Percentiles rank a stretch among this genome's conserved stretches.
Conservation (phyloP, 176 grass and related monocot genomes). For the Paspalum notatum region DNA sequence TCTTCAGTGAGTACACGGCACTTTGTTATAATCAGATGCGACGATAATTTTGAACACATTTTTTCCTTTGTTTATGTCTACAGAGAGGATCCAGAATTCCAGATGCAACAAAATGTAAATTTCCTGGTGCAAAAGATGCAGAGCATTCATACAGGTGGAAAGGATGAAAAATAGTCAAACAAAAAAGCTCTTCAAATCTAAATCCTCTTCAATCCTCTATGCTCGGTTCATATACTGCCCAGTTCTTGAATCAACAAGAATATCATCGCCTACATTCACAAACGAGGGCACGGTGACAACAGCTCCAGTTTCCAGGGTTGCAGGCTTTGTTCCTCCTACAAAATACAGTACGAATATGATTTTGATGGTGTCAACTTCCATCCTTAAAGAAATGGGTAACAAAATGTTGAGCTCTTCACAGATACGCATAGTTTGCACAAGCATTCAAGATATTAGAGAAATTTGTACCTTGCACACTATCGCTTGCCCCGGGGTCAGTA, state of each 20-base stretch:
- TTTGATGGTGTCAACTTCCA: not conserved
- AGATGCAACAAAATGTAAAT: not conserved
- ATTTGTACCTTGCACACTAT: slow-evolving; percentile 73
- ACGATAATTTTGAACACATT: not conserved
- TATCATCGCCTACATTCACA: slow-evolving; percentile 64
- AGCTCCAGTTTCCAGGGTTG: slow-evolving; percentile 86
- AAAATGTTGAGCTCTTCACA: slow-evolving; percentile 1
- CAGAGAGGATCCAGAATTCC: not conserved
- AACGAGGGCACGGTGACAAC: slow-evolving; percentile 84
- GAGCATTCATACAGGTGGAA: slow-evolving; percentile 22
- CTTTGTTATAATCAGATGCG: not conserved
- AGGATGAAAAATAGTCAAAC: slow-evolving; percentile 14
- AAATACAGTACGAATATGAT: slow-evolving; percentile 26
- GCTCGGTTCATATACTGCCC: slow-evolving; percentile 87
- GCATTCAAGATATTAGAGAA: not conserved
- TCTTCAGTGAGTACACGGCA: not conserved
- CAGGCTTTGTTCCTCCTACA: slow-evolving; percentile 87
- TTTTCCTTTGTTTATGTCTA: not conserved
- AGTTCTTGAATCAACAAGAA: slow-evolving; percentile 86
- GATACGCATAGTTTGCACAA: slow-evolving; percentile 15
- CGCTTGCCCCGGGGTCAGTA: slow-evolving; percentile 69
- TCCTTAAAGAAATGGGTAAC: not conserved
- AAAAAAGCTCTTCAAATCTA: slow-evolving; percentile 12
- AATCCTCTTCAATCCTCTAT: slow-evolving; percentile 43
- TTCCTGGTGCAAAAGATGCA: slow-evolving; percentile 18